A percentile compares a stretch with the other conserved stretches of the same genome.
Evolutionary conservation across 2,329 filamentous ascomycete genomes (phyloP).

Genomic region (Aureobasidium melanogenum): DNA sequence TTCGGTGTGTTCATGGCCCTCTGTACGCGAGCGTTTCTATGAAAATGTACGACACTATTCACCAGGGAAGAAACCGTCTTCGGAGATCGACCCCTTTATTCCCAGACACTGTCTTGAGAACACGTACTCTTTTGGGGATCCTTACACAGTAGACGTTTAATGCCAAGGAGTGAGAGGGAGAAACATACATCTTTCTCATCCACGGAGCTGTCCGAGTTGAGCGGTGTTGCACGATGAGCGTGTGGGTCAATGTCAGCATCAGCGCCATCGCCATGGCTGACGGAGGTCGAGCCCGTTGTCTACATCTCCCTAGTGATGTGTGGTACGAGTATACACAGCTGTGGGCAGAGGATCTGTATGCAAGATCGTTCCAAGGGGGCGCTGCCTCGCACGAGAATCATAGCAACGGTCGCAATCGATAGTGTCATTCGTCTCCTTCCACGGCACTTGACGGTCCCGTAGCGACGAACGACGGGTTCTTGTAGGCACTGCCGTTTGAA

Average conservation of each 20-base stretch:
- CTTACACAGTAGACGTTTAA: neutral
- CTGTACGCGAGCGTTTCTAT: neutral
- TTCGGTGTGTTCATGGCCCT: neutral
- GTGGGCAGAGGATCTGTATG: neutral
- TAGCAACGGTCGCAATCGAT: slow-evolving; percentile 6
- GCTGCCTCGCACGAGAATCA: neutral
- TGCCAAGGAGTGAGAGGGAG: neutral
- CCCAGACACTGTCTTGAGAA: neutral
- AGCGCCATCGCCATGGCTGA: neutral
- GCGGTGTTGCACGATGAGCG: neutral
- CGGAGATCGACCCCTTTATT: neutral
- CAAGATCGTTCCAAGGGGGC: neutral
- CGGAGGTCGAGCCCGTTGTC: neutral
- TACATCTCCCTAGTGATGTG: neutral
- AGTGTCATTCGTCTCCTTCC: slow-evolving; percentile 2
- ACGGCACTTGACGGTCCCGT: slow-evolving; percentile 3
- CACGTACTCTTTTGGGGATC: neutral
- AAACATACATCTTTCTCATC: neutral
- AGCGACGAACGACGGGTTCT: slow-evolving; percentile 8
- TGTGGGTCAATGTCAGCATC: neutral
- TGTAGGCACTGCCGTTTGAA: slow-evolving; percentile 3
- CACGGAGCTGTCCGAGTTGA: slow-evolving; percentile 1
- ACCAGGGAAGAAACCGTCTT: neutral
- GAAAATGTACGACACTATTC: neutral
- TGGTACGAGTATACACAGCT: neutral